Base-by-base conservation (phyloP, 2,329 filamentous ascomycete genomes). In the Hymenoscyphus fructigenus region DNA sequence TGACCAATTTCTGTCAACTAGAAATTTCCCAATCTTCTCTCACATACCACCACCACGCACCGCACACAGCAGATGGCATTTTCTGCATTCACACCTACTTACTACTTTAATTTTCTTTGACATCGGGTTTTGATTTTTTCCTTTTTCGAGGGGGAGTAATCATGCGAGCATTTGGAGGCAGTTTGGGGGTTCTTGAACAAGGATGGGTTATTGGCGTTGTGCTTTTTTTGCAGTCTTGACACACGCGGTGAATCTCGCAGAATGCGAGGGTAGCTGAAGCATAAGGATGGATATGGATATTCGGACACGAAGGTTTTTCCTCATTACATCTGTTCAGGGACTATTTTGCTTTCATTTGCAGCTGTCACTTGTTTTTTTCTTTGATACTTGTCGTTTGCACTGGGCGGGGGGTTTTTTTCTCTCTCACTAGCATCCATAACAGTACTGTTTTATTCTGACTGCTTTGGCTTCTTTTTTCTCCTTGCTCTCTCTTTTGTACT, bases 51-150 rank as follows among this genome's bases (percentile, higher is more conserved):
- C 29, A 9, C 29, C 41, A n/a, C 15, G 14, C 44, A 12, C 10
- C n/a, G 17, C 9, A 20, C 44, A 50, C 44, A 50, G 44, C 44
- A n/a, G 44, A n/a, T 6, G 17, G 44, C 44, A 50, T 9, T 50
- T 20, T 50, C 44, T 50, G 26, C 57, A 44, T 55, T 38, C 29
- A 20, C 26, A 29, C 20, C 6, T 28, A 14, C 63, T 63, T 67
- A 67, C 65, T 65, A 65, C 36, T 70, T 63, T 67, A 68, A 60
- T 62, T 65, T 63, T 62, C 68, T 60, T 62, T 65, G 62, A 63
- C 58, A 68, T 65, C 57, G 66, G 60, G 65, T 68, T 65, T 66
- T 70, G 68, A 69, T 75, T 75, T 72, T 72, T 75, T 74, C 73
- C 10, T 36, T 36, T 50, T 50, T 23, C 7, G 44, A 50, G 44